phyloP scores from a whole-genome alignment of 345 rosid species.

The Sisymbrium altissimum region DNA sequence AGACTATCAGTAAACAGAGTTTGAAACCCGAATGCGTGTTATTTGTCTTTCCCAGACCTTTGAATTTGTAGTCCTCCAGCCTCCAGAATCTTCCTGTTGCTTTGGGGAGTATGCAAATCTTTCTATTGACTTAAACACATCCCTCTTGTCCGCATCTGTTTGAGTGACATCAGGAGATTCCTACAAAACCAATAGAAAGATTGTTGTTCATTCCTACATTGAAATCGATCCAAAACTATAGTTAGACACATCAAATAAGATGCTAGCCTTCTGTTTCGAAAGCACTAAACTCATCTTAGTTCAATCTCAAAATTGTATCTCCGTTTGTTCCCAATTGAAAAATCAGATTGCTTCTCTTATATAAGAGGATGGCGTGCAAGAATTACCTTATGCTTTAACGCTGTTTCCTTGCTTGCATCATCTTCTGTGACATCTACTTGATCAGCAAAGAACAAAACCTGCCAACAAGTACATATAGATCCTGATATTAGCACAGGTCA shows the following conservation, averaged over 20 bases:
- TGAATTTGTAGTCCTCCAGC: constrained; percentile 85
- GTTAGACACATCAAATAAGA: background rate
- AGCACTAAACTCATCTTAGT: background rate
- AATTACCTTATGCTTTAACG: constrained; percentile 39
- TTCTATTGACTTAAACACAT: constrained; percentile 46
- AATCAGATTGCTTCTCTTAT: no score
- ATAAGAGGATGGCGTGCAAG: no score
- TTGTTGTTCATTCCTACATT: background rate
- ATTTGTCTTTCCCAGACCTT: constrained; percentile 41
- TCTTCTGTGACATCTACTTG: constrained; percentile 42
- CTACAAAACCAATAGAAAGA: constrained; percentile 29
- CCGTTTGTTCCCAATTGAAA: background rate
- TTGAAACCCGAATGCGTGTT: constrained; percentile 5
- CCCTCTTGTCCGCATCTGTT: constrained; percentile 34
- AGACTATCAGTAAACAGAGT: constrained; percentile 3
- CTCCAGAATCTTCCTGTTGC: constrained; percentile 42
- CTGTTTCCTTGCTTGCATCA: constrained; percentile 34
- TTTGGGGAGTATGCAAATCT: constrained; percentile 55
- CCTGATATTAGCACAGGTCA: constrained; percentile 4
- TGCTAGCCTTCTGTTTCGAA: background rate
- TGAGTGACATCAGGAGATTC: constrained; percentile 19
- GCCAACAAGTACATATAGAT: constrained; percentile 23
- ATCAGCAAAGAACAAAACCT: constrained; percentile 61
- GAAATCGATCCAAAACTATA: background rate
- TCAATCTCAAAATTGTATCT: background rate